Conservation (phyloP, 768 basidiomycete species). For the Leucocoprinus leucothites region DNA sequence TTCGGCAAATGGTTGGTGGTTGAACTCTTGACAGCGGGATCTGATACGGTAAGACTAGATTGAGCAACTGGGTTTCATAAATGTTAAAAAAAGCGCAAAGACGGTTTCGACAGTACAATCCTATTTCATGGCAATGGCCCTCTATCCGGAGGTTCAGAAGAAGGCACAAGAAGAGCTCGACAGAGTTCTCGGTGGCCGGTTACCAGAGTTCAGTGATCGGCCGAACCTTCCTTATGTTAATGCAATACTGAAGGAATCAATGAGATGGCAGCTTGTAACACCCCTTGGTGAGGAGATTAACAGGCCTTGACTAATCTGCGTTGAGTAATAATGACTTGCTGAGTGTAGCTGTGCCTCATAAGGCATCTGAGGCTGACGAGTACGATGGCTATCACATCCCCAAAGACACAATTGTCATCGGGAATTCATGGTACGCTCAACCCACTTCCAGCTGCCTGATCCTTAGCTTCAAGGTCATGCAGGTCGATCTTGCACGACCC, state of each 20-base stretch:
- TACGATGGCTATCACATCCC: slow-evolving; percentile 16
- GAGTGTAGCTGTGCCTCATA: slow-evolving; percentile 2
- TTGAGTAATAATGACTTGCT: background rate
- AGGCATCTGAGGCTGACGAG: slow-evolving; percentile 7
- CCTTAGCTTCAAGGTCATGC: too few relatives aligned
- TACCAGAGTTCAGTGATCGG: slow-evolving; percentile 32
- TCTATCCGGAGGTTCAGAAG: slow-evolving; percentile 11
- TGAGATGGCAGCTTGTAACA: slow-evolving; percentile 20
- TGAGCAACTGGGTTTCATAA: background rate
- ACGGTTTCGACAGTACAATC: slow-evolving; percentile 3
- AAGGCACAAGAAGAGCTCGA: slow-evolving; percentile 12
- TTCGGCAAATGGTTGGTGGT: background rate
- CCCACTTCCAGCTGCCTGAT: background rate
- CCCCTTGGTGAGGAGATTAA: slow-evolving; percentile 8
- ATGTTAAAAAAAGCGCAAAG: background rate
- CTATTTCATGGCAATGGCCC: slow-evolving; percentile 9
- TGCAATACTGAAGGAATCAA: slow-evolving; percentile 29
- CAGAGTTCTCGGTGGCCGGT: slow-evolving; percentile 28
- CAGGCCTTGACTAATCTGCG: background rate
- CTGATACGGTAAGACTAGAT: background rate
- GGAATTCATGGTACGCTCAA: slow-evolving; percentile 10
- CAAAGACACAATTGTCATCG: slow-evolving; percentile 14
- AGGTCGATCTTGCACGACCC: slow-evolving; percentile 1
- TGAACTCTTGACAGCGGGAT: background rate
- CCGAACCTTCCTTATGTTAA: slow-evolving; percentile 29